A percentile compares a stretch with the other conserved stretches of the same genome.
phyloP scores from a whole-genome alignment of 352 stramenopile genomes.

The Globisporangium nagaii region DNA sequence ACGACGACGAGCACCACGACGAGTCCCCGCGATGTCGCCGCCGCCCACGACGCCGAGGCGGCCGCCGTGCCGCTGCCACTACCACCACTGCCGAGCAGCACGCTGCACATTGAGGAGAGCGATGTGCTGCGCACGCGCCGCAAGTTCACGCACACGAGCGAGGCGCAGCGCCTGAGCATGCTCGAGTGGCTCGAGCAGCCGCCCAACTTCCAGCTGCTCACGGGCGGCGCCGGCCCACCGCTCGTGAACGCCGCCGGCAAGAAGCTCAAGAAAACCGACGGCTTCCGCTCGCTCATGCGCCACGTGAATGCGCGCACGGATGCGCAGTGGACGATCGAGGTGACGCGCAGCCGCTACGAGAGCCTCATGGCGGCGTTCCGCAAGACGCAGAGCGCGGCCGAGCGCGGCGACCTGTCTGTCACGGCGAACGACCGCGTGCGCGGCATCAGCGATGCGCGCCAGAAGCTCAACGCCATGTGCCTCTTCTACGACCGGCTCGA shows the following conservation, averaged over 20 bases:
- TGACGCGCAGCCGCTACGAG: slow-evolving; percentile 49
- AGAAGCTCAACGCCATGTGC: slow-evolving; percentile 22
- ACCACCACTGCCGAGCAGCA: no score
- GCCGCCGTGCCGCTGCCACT: no score
- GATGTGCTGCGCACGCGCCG: slow-evolving; percentile 19
- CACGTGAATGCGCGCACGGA: slow-evolving; percentile 36
- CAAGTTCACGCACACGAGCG: slow-evolving; percentile 49
- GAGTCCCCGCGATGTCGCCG: no score
- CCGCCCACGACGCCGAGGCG: no score
- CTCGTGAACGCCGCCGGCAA: slow-evolving; percentile 14
- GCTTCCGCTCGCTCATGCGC: slow-evolving; percentile 42
- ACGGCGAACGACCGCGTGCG: slow-evolving; percentile 14
- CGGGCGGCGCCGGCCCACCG: neutral
- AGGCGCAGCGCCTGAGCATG: slow-evolving; percentile 36
- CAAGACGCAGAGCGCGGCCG: slow-evolving; percentile 14
- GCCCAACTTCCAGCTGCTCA: slow-evolving; percentile 41
- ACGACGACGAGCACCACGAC: neutral
- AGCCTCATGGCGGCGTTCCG: slow-evolving; percentile 43
- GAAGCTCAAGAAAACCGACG: slow-evolving; percentile 42
- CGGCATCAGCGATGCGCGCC: slow-evolving; percentile 7
- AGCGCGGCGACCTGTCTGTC: slow-evolving; percentile 11
- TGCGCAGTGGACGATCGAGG: slow-evolving; percentile 39
- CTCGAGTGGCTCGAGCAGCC: slow-evolving; percentile 53
- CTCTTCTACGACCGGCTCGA: slow-evolving; percentile 25
- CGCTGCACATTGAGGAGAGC: slow-evolving; percentile 4